Base-by-base conservation (phyloP, 163 green algal genomes). In the Chlorella variabilis region DNA sequence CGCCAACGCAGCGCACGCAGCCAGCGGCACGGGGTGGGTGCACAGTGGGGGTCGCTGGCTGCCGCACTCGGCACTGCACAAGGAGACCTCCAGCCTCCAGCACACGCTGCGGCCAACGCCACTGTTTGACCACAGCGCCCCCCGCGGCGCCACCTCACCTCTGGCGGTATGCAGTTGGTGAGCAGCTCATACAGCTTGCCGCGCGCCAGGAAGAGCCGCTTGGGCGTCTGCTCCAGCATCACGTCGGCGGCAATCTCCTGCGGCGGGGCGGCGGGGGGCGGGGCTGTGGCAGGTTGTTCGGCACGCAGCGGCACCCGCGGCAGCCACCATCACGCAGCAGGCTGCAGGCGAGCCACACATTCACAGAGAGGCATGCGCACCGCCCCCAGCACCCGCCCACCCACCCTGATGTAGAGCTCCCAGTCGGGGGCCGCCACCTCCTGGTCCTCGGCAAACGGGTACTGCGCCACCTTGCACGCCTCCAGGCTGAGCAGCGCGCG, bases 161-260 rank as follows among this genome's bases (percentile, higher is more conserved):
- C 94, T 0, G 96, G 87, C 0, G 97, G 97, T 58, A 99, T 95
- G 90, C 96, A 98, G 91, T 99, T 99, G 66, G 96, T 91, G 34
- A 99, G 88, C 80, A 99, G 93, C 90, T 99, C 96, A 80, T 99
- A 99, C 69, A 99, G 67, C 89, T 98, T 98, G 71, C 93, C 92
- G 4, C 97, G 91, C 23, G 94, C 91, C 61, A 88, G 41, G 36
- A 93, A 95, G 49, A 98, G 88, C 49, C 75, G 81, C 84, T 97
- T 97, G 61, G 97, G 95, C 1, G 81, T 93, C 89, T 99, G 97
- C 88, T 99, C 95, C 33, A 49, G 59, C 67, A 98, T 36, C 27
- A 99, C 97, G 81, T 98, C 92, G 0, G 56, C 80, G 0, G 92
- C 95, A 66, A 99, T 94, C 88, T 99, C 95, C 68, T 87, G 81